phyloP scores from a whole-genome alignment of 2,329 filamentous ascomycete genomes.

The Apiospora sp. region DNA sequence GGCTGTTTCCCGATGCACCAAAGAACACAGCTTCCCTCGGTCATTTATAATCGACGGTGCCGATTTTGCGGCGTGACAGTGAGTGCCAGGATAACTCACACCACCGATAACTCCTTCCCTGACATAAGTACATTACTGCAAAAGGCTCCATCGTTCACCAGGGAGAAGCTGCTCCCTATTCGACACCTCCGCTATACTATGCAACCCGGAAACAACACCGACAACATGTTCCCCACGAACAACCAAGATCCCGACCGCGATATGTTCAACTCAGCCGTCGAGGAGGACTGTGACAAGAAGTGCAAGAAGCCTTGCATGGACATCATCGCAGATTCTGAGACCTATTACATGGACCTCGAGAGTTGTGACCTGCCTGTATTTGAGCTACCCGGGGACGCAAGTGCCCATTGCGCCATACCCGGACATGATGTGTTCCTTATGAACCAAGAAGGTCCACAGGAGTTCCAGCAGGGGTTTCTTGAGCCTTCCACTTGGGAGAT shows the following conservation, averaged over 20 bases:
- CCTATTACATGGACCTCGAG: not conserved
- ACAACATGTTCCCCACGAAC: not conserved
- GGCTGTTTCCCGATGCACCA: not conserved
- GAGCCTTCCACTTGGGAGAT: not conserved
- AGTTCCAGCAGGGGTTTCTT: not conserved
- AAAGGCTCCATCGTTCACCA: too few species aligned
- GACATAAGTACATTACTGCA: not conserved
- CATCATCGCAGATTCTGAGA: not conserved
- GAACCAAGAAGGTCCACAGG: not conserved
- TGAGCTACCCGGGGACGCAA: too few species aligned
- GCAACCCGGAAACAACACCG: not conserved
- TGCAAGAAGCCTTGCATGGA: not conserved
- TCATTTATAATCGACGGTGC: not conserved
- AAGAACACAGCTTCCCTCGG: not conserved
- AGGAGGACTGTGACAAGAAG: not conserved
- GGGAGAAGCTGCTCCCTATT: not conserved
- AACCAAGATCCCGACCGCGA: not conserved
- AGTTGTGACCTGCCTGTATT: not conserved
- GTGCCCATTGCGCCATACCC: not conserved
- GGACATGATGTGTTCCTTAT: not conserved
- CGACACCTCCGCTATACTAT: not conserved
- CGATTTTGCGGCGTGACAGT: too few species aligned
- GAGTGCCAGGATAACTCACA: not conserved
- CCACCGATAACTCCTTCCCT: not conserved
- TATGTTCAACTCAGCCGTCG: not conserved